Evolutionary conservation across 1,284 basidiomycete species (phyloP), one percentile per base, ranked within the genome.

Genomic region (Puccinia polysora): DNA sequence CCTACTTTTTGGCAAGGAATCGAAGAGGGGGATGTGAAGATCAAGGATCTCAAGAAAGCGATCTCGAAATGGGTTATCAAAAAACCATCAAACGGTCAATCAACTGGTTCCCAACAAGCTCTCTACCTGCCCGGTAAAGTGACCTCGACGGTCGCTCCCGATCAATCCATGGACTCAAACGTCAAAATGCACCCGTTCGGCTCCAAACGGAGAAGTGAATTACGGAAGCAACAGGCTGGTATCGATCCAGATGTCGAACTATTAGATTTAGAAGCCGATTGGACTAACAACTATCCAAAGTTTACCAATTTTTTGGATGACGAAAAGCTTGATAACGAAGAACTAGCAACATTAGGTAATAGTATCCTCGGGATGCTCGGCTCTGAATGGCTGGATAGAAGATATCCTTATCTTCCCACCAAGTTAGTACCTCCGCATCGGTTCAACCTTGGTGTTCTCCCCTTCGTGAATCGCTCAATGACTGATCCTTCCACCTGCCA

Each of bases 341-440:
- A 89, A 58, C 85, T 97, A 4, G 84, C 89, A 0, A 81, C 85
- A 0, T 81, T 96, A 5, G 95, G 95, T 36, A 97, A 97, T 81
- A 85, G 89, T 0, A 84, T 98, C 65, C 85, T 97, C 78, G 95
- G 95, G 64, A 84, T 97, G 47, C 91, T 97, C 76, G 89, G 90
- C 4, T 83, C 89, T 0, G 95, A 99, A 81, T 87, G 88, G 79
- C 81, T 97, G 36, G 85, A 90, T 73, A 83, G 88, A 7, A 84
- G 86, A 56, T 97, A 89, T 80, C 95, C 96, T 0, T 88, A 96
- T 79, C 84, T 98, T 25, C 95, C 95, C 1, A 92, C 91, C 1
- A 73, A 67, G 75, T 75, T 56, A 56, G 75, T 63, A 8, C 23
- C 25, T 47, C 1, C 1, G 25, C 40, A 23, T 28, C 45, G 34